phyloP scores from a whole-genome alignment of 129 eudicot genomes.

The Pulicaria dysenterica region DNA sequence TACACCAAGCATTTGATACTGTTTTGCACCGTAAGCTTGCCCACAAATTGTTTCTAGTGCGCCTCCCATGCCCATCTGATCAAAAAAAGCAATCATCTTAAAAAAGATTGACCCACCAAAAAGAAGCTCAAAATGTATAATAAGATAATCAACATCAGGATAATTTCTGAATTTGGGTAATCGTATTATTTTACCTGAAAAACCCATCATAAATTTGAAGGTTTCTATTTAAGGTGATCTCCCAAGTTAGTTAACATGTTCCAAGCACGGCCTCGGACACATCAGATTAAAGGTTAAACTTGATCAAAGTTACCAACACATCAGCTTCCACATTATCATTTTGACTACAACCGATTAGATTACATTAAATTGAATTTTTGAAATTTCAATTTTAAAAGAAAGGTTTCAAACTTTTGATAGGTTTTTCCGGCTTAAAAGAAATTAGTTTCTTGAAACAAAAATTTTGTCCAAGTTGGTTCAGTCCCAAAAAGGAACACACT shows the following conservation, averaged over 20 bases:
- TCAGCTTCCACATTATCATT: too few species aligned
- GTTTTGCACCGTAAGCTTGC: conserved; percentile 50
- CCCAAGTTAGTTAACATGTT: background rate
- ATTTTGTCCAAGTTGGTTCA: too few species aligned
- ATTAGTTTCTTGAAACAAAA: background rate
- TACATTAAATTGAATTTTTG: background rate
- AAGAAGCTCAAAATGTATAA: background rate
- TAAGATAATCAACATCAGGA: background rate
- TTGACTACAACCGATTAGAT: background rate
- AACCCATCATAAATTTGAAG: too few species aligned
- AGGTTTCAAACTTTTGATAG: background rate
- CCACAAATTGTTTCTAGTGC: conserved; percentile 61
- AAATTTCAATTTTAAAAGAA: background rate
- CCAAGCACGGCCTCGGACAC: background rate
- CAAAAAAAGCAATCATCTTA: conserved; percentile 22
- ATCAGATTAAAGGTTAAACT: background rate
- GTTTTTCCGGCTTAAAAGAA: background rate
- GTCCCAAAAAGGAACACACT: too few species aligned
- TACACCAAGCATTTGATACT: conserved; percentile 48
- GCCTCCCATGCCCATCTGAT: conserved; percentile 52
- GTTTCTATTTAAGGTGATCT: background rate
- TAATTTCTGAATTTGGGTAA: background rate
- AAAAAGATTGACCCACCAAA: background rate
- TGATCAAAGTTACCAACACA: background rate
- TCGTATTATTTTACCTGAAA: background rate